Percentiles rank a stretch among this genome's conserved stretches.
Conservation (phyloP, 352 stramenopile species). For the Globisporangium iwayamae region DNA sequence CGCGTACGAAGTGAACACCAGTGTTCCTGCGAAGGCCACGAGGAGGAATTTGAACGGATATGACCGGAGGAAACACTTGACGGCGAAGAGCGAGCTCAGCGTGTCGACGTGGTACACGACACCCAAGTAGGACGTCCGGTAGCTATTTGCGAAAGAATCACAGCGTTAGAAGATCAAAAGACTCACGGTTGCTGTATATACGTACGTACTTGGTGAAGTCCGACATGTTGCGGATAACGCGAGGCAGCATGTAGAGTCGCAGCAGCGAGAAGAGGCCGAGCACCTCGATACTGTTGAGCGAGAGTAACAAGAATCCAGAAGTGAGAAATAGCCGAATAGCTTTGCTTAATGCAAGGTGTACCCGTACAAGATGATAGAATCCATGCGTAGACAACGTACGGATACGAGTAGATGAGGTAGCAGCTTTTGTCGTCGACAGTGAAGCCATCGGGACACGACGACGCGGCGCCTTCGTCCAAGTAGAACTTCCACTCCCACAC, state of each 20-base stretch:
- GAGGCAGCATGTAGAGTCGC: slow-evolving; percentile 74
- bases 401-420: slow-evolving; percentile 68
- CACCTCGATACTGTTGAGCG: slow-evolving; percentile 48
- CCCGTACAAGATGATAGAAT: too few species aligned
- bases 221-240: slow-evolving; percentile 71
- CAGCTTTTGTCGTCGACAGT: slow-evolving; percentile 34
- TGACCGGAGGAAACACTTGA: slow-evolving; percentile 75
- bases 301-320: neutral
- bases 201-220: slow-evolving; percentile 60
- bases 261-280: slow-evolving; percentile 62
- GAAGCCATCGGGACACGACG: slow-evolving; percentile 33
- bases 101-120: slow-evolving; percentile 74
- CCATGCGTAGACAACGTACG: slow-evolving; percentile 28
- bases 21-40: slow-evolving; percentile 30
- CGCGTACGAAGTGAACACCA: slow-evolving; percentile 59
- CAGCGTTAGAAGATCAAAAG: neutral
- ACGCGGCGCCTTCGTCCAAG: slow-evolving; percentile 20
- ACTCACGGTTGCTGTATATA: neutral
- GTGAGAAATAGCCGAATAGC: too few species aligned
- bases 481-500: slow-evolving; percentile 76
- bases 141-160: slow-evolving; percentile 28
- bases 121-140: slow-evolving; percentile 71
- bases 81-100: slow-evolving; percentile 70
- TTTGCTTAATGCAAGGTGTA: too few species aligned
- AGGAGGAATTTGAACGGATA: slow-evolving; percentile 63